Evolutionary conservation across 176 grass and related monocot genomes (phyloP).

Genomic region (Aegilops speltoides): DNA sequence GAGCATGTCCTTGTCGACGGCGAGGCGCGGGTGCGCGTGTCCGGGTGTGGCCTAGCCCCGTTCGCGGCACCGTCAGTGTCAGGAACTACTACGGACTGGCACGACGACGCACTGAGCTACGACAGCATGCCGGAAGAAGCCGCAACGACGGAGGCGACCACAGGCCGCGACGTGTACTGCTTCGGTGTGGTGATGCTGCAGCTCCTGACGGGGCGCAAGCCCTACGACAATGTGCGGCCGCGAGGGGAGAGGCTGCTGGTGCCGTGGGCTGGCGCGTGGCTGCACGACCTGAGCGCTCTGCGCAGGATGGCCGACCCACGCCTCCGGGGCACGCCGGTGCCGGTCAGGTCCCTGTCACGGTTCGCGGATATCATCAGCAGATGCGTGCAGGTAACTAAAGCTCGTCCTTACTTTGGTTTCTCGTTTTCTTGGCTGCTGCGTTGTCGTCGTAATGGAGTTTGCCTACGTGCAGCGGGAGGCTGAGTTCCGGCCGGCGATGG

Average conservation of each 20-base stretch:
- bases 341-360: conserved; percentile 58
- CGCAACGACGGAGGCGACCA: background rate
- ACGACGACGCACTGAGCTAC: conserved; percentile 16
- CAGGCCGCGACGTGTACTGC: conserved; percentile 49
- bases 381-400: conserved; percentile 45
- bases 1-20: conserved; percentile 44
- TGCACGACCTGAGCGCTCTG: conserved; percentile 58
- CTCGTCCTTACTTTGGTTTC: background rate
- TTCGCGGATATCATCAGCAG: conserved; percentile 66
- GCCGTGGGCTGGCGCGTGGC: conserved; percentile 47
- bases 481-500: conserved; percentile 57
- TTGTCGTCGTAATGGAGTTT: background rate
- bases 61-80: background rate
- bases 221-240: conserved; percentile 48
- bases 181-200: conserved; percentile 68
- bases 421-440: background rate
- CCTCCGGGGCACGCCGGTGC: background rate
- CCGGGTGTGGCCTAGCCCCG: conserved; percentile 32
- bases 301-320: conserved; percentile 51
- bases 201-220: conserved; percentile 56
- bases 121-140: conserved; percentile 35
- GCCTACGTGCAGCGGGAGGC: conserved; percentile 35
- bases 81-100: background rate
- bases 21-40: conserved; percentile 32
- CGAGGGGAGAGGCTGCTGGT: conserved; percentile 50